Base-by-base conservation (phyloP, 2,329 filamentous ascomycete species). In the Penicillium polonicum region DNA sequence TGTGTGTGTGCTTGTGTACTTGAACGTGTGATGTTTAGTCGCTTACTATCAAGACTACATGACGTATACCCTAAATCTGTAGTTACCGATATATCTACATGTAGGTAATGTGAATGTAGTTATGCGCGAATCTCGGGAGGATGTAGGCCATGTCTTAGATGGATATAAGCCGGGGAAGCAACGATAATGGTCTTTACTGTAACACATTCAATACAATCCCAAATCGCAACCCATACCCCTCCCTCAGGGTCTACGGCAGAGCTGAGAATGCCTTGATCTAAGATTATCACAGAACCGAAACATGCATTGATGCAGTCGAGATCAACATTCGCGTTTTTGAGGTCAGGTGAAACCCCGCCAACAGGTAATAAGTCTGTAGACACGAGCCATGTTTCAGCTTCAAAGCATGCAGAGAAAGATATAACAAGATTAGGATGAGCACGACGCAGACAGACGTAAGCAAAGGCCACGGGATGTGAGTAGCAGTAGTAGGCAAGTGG, bases 221-320 rank as follows among this genome's bases (percentile, higher is more conserved):
- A 29, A 12, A 27, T 44, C 8, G 9, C 23, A 31, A 9, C 27
- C 19, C 6, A 46, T 36, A 17, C 7, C 23, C 21, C 23, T 25
- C 29, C 7, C 6, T 25, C 21, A 25, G 17, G 19, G 27, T 43
- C 25, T 12, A 31, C 9, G 10, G 15, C 15, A 27, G 21, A 53
- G 31, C 51, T 13, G 51, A 38, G 29, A 46, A 43, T n/a, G 27
- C 17, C 21, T 23, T 17, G 38, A 39, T 33, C 33, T 33, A 25
- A 36, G 45, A 23, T 48, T 31, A 54, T 36, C 13, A 21, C 19
- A 42, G 35, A 39, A 45, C 41, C 46, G 43, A 42, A 42, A 57
- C 49, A 48, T 53, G 42, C 55, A 48, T 41, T 35, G 41, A 48
- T 3, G 49, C 48, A 46, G 39, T 38, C 33, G 31, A 50, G 35